A percentile compares a stretch with the other conserved stretches of the same genome.
Evolutionary conservation across 2,329 filamentous ascomycete genomes (phyloP).

Genomic region (Aspergillus neoniger): DNA sequence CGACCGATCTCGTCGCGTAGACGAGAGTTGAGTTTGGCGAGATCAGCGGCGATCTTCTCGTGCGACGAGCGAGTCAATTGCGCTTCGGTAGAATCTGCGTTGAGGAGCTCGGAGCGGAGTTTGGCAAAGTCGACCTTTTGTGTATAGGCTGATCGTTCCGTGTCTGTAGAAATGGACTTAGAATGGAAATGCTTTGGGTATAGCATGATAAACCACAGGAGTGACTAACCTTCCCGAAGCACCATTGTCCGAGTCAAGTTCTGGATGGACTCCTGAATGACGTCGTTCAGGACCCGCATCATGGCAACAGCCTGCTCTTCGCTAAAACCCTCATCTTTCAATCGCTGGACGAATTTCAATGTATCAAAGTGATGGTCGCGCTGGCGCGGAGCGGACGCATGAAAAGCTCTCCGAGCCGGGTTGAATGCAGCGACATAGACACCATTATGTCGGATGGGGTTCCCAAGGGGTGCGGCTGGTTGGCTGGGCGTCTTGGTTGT

Average conservation of each 20-base stretch:
- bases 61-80: constrained; percentile 86
- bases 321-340: constrained; percentile 89
- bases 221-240: constrained; percentile 76
- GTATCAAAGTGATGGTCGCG: constrained; percentile 98
- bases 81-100: constrained; percentile 86
- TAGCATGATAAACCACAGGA: not conserved
- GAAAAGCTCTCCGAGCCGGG: constrained; percentile 54
- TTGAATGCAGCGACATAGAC: constrained; percentile 50
- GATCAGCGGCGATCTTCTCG: constrained; percentile 89
- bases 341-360: constrained; percentile 88
- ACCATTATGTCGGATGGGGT: constrained; percentile 49
- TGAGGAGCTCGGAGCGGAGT: constrained; percentile 88
- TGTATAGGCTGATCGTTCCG: constrained; percentile 60
- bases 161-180: constrained; percentile 37
- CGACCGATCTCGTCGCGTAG: constrained; percentile 91
- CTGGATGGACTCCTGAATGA: constrained; percentile 97
- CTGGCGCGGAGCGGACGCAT: constrained; percentile 61
- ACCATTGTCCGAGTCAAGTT: constrained; percentile 98
- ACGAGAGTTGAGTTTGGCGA: constrained; percentile 87
- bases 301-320: constrained; percentile 95
- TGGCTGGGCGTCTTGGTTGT: constrained; percentile 11
- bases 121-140: constrained; percentile 98
- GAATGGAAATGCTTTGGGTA: not conserved
- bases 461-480: constrained; percentile 21
- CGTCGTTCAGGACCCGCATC: constrained; percentile 96